phyloP scores from a whole-genome alignment of 2,329 filamentous ascomycete species.

The Penicillium crustosum region DNA sequence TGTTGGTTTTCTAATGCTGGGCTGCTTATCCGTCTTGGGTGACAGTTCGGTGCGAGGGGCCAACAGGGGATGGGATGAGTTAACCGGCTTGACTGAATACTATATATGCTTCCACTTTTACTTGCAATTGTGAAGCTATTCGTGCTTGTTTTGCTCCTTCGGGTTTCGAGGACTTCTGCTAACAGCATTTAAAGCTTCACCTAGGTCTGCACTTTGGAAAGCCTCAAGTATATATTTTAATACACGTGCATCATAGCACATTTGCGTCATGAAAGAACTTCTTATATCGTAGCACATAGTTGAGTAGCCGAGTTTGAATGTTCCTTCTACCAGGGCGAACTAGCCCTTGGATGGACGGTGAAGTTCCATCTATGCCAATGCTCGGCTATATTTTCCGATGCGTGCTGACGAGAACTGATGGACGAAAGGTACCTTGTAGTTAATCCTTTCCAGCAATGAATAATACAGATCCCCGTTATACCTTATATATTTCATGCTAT shows the following conservation, averaged over 20 bases:
- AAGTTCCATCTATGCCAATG: background rate
- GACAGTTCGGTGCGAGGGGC: conserved; percentile 29
- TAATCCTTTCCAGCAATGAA: background rate
- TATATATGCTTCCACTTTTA: conserved; percentile 10
- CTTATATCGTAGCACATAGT: background rate
- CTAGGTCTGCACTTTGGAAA: background rate
- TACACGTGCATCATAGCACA: background rate
- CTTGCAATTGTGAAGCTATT: conserved; percentile 14
- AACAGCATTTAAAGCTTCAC: conserved; percentile 14
- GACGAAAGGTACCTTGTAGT: background rate
- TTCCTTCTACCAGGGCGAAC: too few relatives aligned
- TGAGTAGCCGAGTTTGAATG: background rate
- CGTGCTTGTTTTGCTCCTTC: background rate
- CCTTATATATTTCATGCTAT: background rate
- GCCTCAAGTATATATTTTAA: background rate
- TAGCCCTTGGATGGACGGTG: background rate
- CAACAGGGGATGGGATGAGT: conserved; percentile 47
- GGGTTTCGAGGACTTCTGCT: conserved; percentile 15
- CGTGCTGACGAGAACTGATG: too few relatives aligned
- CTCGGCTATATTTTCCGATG: background rate
- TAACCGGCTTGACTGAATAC: conserved; percentile 43
- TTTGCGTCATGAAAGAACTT: background rate
- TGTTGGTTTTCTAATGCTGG: conserved; percentile 30
- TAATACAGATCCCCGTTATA: background rate
- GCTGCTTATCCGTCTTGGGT: conserved; percentile 42